phyloP scores from a whole-genome alignment of 305 asterid genomes.

The Fraxinus albicans region DNA sequence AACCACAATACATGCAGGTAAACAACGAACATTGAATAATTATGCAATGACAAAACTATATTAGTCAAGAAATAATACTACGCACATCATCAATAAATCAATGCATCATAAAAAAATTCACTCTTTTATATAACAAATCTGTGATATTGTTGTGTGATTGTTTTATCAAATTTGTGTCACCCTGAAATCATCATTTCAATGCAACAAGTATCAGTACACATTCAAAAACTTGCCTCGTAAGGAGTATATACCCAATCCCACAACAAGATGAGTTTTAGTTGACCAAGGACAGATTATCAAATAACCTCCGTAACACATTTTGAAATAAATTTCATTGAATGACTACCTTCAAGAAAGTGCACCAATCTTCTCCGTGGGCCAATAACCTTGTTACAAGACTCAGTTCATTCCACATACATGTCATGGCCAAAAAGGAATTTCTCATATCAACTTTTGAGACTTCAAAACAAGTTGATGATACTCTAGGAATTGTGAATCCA shows the following conservation, averaged over 20 bases:
- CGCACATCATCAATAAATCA: background rate
- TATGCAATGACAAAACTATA: background rate
- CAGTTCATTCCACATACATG: slow-evolving; percentile 56
- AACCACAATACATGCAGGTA: background rate
- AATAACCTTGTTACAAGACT: slow-evolving; percentile 51
- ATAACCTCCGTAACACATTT: background rate
- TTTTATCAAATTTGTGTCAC: background rate
- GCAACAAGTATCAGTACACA: background rate
- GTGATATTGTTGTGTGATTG: background rate
- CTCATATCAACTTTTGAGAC: slow-evolving; percentile 73
- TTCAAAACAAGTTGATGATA: slow-evolving; percentile 73
- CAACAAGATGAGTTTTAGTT: background rate
- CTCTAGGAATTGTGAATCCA: slow-evolving; percentile 53
- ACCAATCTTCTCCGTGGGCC: slow-evolving; percentile 84
- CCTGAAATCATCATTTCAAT: background rate
- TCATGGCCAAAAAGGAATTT: slow-evolving; percentile 47
- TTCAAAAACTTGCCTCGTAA: slow-evolving; percentile 1
- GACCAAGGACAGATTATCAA: slow-evolving; percentile 2
- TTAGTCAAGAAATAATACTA: background rate
- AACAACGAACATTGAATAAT: background rate
- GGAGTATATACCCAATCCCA: background rate
- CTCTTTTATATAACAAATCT: background rate
- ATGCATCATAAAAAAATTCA: background rate
- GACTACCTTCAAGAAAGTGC: slow-evolving; percentile 66
- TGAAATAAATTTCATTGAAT: slow-evolving; percentile 16